Conservation (phyloP, 176 grass and related monocot genomes). For the Secale cereale region DNA sequence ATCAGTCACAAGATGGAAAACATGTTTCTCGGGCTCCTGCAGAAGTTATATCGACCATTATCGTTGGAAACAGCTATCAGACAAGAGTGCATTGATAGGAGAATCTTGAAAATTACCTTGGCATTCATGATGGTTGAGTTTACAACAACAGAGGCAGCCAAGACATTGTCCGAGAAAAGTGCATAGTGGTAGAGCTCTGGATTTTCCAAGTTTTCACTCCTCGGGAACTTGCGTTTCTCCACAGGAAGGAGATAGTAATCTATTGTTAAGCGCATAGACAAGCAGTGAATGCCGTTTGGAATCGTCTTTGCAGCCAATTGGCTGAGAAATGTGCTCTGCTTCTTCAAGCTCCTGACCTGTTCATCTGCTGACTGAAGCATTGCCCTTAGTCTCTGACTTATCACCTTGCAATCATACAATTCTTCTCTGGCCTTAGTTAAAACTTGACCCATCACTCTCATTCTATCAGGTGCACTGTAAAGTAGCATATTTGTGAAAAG, state of each 20-base stretch:
- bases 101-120: constrained; percentile 49
- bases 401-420: constrained; percentile 74
- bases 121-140: constrained; percentile 99
- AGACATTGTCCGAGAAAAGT: constrained; percentile 96
- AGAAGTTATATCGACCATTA: constrained; percentile 3
- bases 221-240: constrained; percentile 69
- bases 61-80: neutral
- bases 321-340: constrained; percentile 94
- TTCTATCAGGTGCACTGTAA: constrained; percentile 68
- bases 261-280: constrained; percentile 90
- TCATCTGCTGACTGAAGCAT: constrained; percentile 99
- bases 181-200: constrained; percentile 90
- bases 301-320: constrained; percentile 99
- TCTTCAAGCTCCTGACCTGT: constrained; percentile 94
- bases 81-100: neutral
- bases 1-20: constrained; percentile 98
- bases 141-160: constrained; percentile 95
- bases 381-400: constrained; percentile 78
- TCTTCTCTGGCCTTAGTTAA: constrained; percentile 85
- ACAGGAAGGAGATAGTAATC: constrained; percentile 88
- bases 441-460: constrained; percentile 91
- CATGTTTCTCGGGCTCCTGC: constrained; percentile 97
- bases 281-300: constrained; percentile 96
- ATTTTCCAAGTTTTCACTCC: constrained; percentile 87
- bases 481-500: constrained; percentile 32